Evolutionary conservation across 164 flowering plant species (phyloP).

Genomic region (Vitis rotundifolia): DNA sequence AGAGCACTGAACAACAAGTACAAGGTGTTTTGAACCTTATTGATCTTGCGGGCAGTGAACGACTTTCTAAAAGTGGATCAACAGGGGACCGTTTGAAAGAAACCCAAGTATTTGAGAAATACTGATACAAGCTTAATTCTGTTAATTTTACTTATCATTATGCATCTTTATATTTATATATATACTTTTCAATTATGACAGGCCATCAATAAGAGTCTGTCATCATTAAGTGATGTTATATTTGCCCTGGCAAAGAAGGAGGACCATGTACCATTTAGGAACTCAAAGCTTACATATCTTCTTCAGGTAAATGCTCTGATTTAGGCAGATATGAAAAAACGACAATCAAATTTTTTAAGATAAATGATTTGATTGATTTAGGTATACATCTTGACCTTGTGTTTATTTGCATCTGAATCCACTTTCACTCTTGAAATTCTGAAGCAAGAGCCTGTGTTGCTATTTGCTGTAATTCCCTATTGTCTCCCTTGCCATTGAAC

Average conservation of each 20-base stretch:
- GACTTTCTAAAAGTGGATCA: slow-evolving; percentile 96
- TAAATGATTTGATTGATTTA: too few relatives aligned
- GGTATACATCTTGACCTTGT: too few relatives aligned
- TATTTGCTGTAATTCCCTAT: too few relatives aligned
- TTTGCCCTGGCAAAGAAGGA: slow-evolving; percentile 90
- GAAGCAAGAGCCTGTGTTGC: too few relatives aligned
- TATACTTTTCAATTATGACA: slow-evolving; percentile 23
- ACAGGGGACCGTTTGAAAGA: slow-evolving; percentile 91
- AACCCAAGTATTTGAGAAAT: slow-evolving; percentile 65
- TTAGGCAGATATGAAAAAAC: too few relatives aligned
- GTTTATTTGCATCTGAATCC: too few relatives aligned
- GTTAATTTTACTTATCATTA: neutral
- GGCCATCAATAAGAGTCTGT: slow-evolving; percentile 93
- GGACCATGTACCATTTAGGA: slow-evolving; percentile 84
- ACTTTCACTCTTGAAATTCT: too few relatives aligned
- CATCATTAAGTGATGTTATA: slow-evolving; percentile 88
- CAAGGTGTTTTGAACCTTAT: slow-evolving; percentile 91
- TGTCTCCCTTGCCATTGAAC: too few relatives aligned
- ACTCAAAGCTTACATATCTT: slow-evolving; percentile 95
- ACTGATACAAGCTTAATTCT: neutral
- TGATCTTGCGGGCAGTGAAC: slow-evolving; percentile 99
- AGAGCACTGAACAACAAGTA: slow-evolving; percentile 96
- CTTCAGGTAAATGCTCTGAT: slow-evolving; percentile 67
- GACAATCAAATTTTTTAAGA: too few relatives aligned
- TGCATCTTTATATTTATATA: neutral